Base-by-base conservation (phyloP, 495 filamentous ascomycete genomes). In the Sordaria brevicollis region DNA sequence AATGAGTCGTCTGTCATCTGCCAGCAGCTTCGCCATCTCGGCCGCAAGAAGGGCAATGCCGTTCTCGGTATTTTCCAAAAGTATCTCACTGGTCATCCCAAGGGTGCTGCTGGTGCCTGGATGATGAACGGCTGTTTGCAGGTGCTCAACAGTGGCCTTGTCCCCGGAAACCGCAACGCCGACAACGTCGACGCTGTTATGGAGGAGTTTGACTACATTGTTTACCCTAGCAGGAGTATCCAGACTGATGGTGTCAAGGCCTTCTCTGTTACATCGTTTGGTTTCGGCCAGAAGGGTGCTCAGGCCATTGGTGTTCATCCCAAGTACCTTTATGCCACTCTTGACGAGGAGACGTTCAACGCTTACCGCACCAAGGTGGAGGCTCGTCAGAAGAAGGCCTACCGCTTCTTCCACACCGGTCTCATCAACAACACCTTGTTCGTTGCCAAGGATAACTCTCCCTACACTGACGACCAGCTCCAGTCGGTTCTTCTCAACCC, bases 41-140 rank as follows among this genome's bases (percentile, higher is more conserved):
- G 96, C 71, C 91, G 95, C 66, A 88, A 89, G 80, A 97, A 97
- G 87, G 95, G 95, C 75, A 98, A 99, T 78, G 93, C 96, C 34
- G 84, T 99, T 8, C 80, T 98, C 70, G 95, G 95, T 81, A 94
- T 99, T 79, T 99, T 98, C 91, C 95, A 99, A 81, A 99, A 99
- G 80, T 98, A 97, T 79, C 89, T 99, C 41, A 99, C 95, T 17
- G 95, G 95, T 75, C 95, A 99, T 80, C 95, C 95, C 74, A 99
- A 99, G 88, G 95, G 95, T 89, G 94, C 95, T 76, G 95, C 95
- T 66, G 95, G 95, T 80, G 95, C 94, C 57, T 99, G 94, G 94
- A 98, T 98, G 95, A 91, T 98, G 86, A 99, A 99, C 83, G 95
- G 95, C 71, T 92, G 92, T 78, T 82, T 99, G 77, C 95, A 99